phyloP scores from a whole-genome alignment of 176 grass and related monocot genomes.

The Bolboschoenus planiculmis region DNA sequence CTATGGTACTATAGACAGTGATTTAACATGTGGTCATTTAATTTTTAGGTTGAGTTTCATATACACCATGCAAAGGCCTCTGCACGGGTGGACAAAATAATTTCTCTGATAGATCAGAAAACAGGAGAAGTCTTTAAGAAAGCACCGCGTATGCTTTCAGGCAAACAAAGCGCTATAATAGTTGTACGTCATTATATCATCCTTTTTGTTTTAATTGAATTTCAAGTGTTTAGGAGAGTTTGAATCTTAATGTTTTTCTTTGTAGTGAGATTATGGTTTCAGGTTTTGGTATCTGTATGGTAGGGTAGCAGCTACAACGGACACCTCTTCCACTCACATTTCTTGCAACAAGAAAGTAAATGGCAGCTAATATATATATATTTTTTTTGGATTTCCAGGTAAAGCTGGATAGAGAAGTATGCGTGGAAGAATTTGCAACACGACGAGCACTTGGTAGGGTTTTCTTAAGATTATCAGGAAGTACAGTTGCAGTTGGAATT shows the following conservation, averaged over 20 bases:
- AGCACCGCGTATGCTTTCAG: conserved; percentile 43
- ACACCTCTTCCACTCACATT: neutral
- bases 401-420: conserved; percentile 48
- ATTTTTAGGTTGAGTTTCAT: conserved; percentile 73
- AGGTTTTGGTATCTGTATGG: neutral
- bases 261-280: neutral
- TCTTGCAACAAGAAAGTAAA: neutral
- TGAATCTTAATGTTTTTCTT: neutral
- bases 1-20: neutral
- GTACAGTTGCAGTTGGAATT: conserved; percentile 63
- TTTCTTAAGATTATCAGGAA: conserved; percentile 49
- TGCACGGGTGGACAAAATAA: conserved; percentile 45
- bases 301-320: neutral
- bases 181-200: conserved; percentile 20
- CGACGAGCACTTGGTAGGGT: conserved; percentile 59
- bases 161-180: conserved; percentile 57
- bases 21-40: neutral
- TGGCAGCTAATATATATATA: neutral
- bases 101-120: conserved; percentile 64
- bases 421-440: conserved; percentile 54
- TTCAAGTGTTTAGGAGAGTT: neutral
- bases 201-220: neutral
- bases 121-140: conserved; percentile 47
- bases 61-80: conserved; percentile 59
- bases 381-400: conserved; percentile 34